Conservation (phyloP, 495 filamentous ascomycete species). For the Parachaetomium inaequale region DNA sequence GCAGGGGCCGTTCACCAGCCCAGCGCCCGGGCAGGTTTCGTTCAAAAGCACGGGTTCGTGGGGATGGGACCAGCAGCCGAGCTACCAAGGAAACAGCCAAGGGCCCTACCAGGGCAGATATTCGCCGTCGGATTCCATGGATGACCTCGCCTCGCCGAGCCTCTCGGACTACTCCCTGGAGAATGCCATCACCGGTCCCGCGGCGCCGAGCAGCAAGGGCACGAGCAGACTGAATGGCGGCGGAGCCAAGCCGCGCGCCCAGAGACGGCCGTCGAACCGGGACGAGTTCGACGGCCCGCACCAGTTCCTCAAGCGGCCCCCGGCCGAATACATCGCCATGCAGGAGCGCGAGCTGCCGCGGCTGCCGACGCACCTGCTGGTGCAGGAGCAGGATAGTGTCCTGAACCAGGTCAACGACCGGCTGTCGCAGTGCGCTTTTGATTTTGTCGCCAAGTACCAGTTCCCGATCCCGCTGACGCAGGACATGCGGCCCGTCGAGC, state of each 20-base stretch:
- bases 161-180: slow-evolving; percentile 46
- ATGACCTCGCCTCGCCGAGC: slow-evolving; percentile 44
- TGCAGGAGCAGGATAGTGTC: slow-evolving; percentile 79
- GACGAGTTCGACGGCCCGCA: slow-evolving; percentile 88
- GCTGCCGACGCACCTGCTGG: slow-evolving; percentile 76
- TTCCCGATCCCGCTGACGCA: slow-evolving; percentile 78
- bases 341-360: slow-evolving; percentile 76
- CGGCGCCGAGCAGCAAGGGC: slow-evolving; percentile 41
- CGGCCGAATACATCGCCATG: slow-evolving; percentile 60
- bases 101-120: slow-evolving; percentile 28
- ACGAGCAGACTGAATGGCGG: slow-evolving; percentile 38
- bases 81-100: slow-evolving; percentile 6
- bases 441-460: slow-evolving; percentile 85
- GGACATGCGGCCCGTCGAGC: slow-evolving; percentile 75
- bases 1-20: slow-evolving; percentile 34
- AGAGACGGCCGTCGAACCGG: slow-evolving; percentile 71
- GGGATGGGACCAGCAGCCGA: slow-evolving; percentile 38
- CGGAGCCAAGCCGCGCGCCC: slow-evolving; percentile 51
- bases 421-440: slow-evolving; percentile 78
- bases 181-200: slow-evolving; percentile 31
- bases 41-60: slow-evolving; percentile 37
- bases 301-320: slow-evolving; percentile 68
- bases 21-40: slow-evolving; percentile 22
- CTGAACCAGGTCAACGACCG: slow-evolving; percentile 76
- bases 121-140: slow-evolving; percentile 47